Base-by-base conservation (phyloP, 768 basidiomycete genomes). In the Trametopsis cervina region DNA sequence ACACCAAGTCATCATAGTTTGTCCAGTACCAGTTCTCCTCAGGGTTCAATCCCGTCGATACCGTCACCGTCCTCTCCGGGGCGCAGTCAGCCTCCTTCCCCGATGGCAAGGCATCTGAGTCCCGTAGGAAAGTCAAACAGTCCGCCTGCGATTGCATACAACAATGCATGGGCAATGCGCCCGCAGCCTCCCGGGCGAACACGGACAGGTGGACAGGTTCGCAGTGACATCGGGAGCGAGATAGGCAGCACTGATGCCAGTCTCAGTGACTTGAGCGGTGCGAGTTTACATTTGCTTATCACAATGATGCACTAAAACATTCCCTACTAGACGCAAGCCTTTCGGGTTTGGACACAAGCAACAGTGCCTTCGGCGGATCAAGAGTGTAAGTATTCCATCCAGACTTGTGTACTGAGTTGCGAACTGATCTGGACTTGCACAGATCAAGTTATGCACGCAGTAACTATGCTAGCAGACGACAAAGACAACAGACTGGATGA, bases 181-280 rank as follows among this genome's bases (percentile, higher is more conserved):
- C 73, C 52, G 24, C 52, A 46, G 13, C 38, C 55, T 45, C 33
- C 39, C 26, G 43, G 43, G 10, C 55, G 56, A n/a, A 45, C 5
- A 44, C 50, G 26, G 39, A 48, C 29, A 20, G 50, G 39, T 21
- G 52, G 44, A 70, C 74, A 17, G 72, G 50, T 42, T 23, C 50
- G 48, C 13, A 78, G 56, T 67, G 70, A 22, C 68, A 74, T 25
- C 57, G 71, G 46, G 67, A 68, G 43, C 72, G 64, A 48, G 67
- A 83, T 42, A 79, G 59, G 80, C 2, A 89, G 87, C 20, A 79
- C 82, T 37, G 78, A 87, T 0, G 89, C 88, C 5, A 81, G 89
- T 62, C 89, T 91, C 57, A 91, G 89, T 58, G 89, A 92, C 59
- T 59, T 91, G 38, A 92, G 89, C 57, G 89, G 89, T 89, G 57